These are phyloP conservation scores for Ajuga chamaepitys DNA, from an alignment of 257 asterid species.

Conservation along the genomic window DNA sequence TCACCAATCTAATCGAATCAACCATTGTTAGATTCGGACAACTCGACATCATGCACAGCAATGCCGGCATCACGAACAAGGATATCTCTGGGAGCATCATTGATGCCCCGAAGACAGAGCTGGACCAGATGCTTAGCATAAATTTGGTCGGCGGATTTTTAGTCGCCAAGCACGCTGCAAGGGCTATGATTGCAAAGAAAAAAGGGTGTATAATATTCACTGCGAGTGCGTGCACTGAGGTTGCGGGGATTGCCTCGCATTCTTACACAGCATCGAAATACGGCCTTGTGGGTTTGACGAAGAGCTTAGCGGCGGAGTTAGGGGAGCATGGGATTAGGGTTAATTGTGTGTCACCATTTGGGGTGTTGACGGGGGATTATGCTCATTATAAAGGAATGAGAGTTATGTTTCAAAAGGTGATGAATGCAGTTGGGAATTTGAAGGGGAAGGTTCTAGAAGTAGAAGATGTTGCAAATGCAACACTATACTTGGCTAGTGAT, in stretches of 20 bases:
- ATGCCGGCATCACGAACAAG: conserved; percentile 11
- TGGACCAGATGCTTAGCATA: conserved; percentile 19
- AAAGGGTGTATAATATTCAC: conserved; percentile 48
- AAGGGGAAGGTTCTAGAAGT: conserved; percentile 23
- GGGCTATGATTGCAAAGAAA: conserved; percentile 29
- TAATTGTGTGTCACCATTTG: conserved; percentile 43
- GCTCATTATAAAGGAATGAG: neutral
- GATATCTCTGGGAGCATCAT: conserved; percentile 15
- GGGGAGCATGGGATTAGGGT: conserved; percentile 45
- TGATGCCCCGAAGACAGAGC: neutral
- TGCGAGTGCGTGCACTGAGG: conserved; percentile 28
- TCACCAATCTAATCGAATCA: conserved; percentile 19
- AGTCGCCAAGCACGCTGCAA: conserved; percentile 52
- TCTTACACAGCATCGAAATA: conserved; percentile 32
- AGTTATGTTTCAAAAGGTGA: neutral
- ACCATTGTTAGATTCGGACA: conserved; percentile 29
- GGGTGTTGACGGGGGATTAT: conserved; percentile 15
- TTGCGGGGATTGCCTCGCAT: conserved; percentile 27
- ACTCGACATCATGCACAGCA: conserved; percentile 37
- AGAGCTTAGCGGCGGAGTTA: conserved; percentile 33
- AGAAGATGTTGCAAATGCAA: conserved; percentile 42
- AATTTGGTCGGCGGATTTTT: conserved; percentile 33
- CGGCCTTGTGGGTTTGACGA: conserved; percentile 34
- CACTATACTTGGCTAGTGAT: conserved; percentile 36
- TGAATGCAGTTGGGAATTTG: conserved; percentile 18